A percentile compares a stretch with the other conserved stretches of the same genome.
These are phyloP conservation scores for Butyriboletus regius DNA, from an alignment of 1,284 basidiomycete genomes.

Conservation along the genomic window DNA sequence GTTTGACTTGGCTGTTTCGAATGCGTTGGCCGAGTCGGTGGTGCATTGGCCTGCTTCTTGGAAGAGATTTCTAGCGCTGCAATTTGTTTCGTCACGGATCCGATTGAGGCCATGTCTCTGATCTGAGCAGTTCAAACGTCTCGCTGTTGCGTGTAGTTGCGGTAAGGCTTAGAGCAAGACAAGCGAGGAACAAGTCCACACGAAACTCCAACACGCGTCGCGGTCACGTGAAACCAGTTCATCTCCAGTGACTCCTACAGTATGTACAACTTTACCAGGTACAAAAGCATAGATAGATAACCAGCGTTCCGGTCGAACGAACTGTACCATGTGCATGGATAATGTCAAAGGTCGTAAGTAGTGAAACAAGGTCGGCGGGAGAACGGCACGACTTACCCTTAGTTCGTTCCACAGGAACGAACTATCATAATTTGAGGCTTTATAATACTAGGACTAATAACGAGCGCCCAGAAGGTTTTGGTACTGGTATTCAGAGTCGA, in stretches of 20 bases:
- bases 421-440: not conserved
- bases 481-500: constrained; percentile 45
- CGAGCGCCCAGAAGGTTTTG: constrained; percentile 30
- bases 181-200: not conserved
- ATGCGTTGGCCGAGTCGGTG: constrained; percentile 34
- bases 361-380: not conserved
- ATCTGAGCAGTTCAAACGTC: not conserved
- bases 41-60: constrained; percentile 35
- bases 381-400: not conserved
- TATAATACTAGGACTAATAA: not conserved
- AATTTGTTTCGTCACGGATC: constrained; percentile 43
- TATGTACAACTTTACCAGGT: too few species aligned
- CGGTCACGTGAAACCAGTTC: constrained; percentile 21
- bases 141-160: not conserved
- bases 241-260: not conserved
- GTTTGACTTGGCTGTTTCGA: constrained; percentile 49
- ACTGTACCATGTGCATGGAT: too few species aligned
- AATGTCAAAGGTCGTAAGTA: too few species aligned
- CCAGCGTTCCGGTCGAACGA: too few species aligned
- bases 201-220: constrained; percentile 19
- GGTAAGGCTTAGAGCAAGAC: not conserved
- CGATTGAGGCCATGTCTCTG: constrained; percentile 38
- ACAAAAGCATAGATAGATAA: too few species aligned
- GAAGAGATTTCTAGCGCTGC: constrained; percentile 46
- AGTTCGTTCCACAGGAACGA: not conserved